These are phyloP conservation scores for Termitomyces heimii DNA, from an alignment of 768 basidiomycete species.

Conservation along the genomic window DNA sequence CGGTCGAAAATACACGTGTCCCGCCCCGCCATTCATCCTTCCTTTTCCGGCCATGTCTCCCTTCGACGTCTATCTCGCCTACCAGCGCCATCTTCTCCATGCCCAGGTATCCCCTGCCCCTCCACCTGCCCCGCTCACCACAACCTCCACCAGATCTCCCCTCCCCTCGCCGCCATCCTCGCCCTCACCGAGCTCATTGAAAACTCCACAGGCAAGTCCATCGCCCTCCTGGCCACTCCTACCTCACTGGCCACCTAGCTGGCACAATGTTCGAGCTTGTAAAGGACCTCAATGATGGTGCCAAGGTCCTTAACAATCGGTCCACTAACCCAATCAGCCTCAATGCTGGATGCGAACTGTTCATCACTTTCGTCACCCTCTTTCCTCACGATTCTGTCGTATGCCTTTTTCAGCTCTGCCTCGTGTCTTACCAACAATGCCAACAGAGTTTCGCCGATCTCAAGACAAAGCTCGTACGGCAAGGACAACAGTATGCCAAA, in stretches of 20 bases:
- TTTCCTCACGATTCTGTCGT: constrained; percentile 81
- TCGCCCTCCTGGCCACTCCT: background rate
- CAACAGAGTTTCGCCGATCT: constrained; percentile 74
- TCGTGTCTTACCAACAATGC: constrained; percentile 7
- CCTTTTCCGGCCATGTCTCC: constrained; percentile 1
- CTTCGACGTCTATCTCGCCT: constrained; percentile 41
- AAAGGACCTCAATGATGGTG: constrained; percentile 73
- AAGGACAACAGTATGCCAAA: constrained; percentile 71
- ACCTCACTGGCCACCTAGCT: constrained; percentile 35
- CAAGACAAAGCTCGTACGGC: constrained; percentile 76
- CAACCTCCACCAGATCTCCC: constrained; percentile 48
- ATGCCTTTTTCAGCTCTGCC: constrained; percentile 24
- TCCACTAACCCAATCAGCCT: constrained; percentile 77
- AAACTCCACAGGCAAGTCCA: constrained; percentile 61
- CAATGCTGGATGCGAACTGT: constrained; percentile 86
- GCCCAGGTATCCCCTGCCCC: constrained; percentile 44
- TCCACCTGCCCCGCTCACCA: background rate
- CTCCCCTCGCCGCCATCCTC: constrained; percentile 84
- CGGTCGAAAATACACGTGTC: constrained; percentile 76
- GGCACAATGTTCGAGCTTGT: constrained; percentile 94
- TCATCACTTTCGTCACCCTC: constrained; percentile 83
- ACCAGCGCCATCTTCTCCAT: constrained; percentile 55
- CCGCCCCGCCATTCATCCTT: constrained; percentile 14
- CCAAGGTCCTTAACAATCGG: constrained; percentile 53
- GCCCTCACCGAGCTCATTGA: constrained; percentile 79